These are phyloP conservation scores for Ichthyophthirius multifiliis DNA, from an alignment of 169 alveolate species.

Conservation along the genomic window DNA sequence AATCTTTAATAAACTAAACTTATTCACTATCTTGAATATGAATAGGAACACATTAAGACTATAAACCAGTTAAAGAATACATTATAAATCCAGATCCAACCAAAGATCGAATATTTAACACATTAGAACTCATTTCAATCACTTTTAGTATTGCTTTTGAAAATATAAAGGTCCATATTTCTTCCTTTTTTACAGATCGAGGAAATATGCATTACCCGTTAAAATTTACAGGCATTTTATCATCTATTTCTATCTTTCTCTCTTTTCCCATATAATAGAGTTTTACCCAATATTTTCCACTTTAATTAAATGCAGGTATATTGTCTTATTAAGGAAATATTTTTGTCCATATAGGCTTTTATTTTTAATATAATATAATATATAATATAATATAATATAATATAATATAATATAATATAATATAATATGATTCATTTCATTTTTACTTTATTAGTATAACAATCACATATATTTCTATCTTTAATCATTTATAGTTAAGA, in stretches of 20 bases:
- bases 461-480: constrained; percentile 78
- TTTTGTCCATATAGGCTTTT: constrained; percentile 63
- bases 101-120: constrained; percentile 20
- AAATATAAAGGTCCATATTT: constrained; percentile 83
- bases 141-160: constrained; percentile 82
- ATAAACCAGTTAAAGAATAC: constrained; percentile 70
- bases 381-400: not conserved
- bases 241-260: constrained; percentile 82
- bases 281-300: constrained; percentile 85
- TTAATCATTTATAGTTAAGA: constrained; percentile 75
- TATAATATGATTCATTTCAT: not conserved
- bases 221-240: constrained; percentile 77
- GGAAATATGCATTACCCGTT: constrained; percentile 76
- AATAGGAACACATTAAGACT: constrained; percentile 55
- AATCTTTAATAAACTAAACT: no score
- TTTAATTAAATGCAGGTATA: constrained; percentile 75
- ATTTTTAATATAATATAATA: not conserved
- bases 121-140: constrained; percentile 69
- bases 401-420: no score
- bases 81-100: constrained; percentile 72
- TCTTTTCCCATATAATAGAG: constrained; percentile 80
- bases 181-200: constrained; percentile 62
- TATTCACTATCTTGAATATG: not conserved
- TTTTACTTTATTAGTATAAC: constrained; percentile 42
- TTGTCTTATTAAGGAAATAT: constrained; percentile 88